phyloP scores from a whole-genome alignment of 192 early-diverging fungal genomes.

The Chytriomyces confervae region DNA sequence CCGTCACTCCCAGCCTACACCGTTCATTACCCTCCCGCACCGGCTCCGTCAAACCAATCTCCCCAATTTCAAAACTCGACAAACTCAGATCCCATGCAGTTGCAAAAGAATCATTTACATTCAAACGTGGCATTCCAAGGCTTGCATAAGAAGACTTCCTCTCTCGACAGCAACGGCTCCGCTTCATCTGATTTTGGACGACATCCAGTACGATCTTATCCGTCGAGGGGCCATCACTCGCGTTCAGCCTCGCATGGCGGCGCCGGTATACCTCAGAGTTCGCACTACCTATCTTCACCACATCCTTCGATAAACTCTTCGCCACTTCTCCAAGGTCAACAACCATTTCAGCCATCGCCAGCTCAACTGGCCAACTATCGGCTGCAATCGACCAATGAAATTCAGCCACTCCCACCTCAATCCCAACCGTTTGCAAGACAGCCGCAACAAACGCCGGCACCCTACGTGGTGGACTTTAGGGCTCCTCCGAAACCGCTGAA shows the following conservation, averaged over 20 bases:
- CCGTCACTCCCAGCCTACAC: not conserved
- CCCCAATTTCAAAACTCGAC: too few relatives aligned
- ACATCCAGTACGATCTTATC: not conserved
- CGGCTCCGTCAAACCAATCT: not conserved
- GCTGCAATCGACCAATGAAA: not conserved
- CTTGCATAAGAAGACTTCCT: not conserved
- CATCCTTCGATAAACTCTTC: conserved; percentile 1
- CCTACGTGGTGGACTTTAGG: not conserved
- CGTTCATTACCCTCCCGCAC: not conserved
- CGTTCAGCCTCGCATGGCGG: not conserved
- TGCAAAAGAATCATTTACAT: not conserved
- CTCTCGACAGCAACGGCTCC: not conserved
- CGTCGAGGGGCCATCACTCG: not conserved
- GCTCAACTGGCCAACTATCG: not conserved
- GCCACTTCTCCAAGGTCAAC: not conserved
- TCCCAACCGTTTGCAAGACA: not conserved
- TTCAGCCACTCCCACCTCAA: not conserved
- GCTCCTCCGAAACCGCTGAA: not conserved
- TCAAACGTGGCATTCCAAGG: not conserved
- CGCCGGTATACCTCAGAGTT: not conserved
- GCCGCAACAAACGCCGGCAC: not conserved
- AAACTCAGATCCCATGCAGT: not conserved
- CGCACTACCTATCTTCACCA: not conserved
- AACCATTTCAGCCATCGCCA: not conserved
- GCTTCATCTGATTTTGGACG: not conserved